phyloP scores from a whole-genome alignment of 2,329 filamentous ascomycete genomes.

The Alternaria brassicae region DNA sequence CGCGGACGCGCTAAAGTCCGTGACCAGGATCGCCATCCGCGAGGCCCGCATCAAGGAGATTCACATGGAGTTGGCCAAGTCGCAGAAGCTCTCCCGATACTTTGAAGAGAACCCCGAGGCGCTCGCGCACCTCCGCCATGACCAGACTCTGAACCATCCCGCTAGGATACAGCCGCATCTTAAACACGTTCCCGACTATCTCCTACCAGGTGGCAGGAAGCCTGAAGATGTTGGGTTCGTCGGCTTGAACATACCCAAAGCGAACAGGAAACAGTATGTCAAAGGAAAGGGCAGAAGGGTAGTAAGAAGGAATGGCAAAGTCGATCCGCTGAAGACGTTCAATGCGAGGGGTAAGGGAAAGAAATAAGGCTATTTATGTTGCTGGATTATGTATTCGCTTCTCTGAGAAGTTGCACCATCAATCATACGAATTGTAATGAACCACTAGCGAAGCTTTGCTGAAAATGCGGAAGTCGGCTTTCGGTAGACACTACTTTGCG shows the following conservation, averaged over 20 bases:
- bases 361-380: constrained; percentile 29
- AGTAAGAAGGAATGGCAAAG: constrained; percentile 67
- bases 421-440: neutral
- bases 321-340: constrained; percentile 89
- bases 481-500: neutral
- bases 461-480: neutral
- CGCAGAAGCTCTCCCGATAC: constrained; percentile 73
- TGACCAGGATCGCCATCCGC: constrained; percentile 87
- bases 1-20: constrained; percentile 87
- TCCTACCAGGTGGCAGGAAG: constrained; percentile 79
- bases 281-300: constrained; percentile 60
- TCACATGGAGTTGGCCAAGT: constrained; percentile 87
- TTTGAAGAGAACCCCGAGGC: constrained; percentile 97
- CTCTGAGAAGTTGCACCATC: neutral
- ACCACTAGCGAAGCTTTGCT: neutral
- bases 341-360: constrained; percentile 59
- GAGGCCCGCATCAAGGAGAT: constrained; percentile 90
- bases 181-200: constrained; percentile 85
- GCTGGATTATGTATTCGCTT: neutral
- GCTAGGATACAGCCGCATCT: constrained; percentile 87
- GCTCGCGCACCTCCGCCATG: constrained; percentile 84
- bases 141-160: constrained; percentile 78
- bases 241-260: constrained; percentile 59
- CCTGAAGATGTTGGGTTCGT: constrained; percentile 78
- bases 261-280: constrained; percentile 52